These are phyloP conservation scores for Cyphellophora europaea DNA, from an alignment of 2,329 filamentous ascomycete species.

Conservation along the genomic window DNA sequence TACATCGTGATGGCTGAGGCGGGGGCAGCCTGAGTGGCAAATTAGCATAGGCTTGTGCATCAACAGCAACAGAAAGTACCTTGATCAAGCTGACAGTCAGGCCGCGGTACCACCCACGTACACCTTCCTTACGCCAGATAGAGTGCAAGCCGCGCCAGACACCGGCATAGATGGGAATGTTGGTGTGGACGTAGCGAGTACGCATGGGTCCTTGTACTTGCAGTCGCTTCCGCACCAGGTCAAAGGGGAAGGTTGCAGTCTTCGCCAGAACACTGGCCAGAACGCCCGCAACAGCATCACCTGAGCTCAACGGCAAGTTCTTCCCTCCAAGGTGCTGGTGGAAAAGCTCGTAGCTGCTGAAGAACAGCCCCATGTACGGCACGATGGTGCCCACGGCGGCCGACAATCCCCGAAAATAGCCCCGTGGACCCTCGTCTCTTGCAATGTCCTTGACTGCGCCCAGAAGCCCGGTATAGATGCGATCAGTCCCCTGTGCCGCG, in stretches of 20 bases:
- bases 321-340: conserved; percentile 49
- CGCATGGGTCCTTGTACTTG: conserved; percentile 92
- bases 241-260: conserved; percentile 83
- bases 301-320: conserved; percentile 60
- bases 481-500: conserved; percentile 78
- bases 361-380: conserved; percentile 96
- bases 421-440: conserved; percentile 61
- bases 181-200: conserved; percentile 66
- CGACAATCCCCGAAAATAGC: conserved; percentile 80
- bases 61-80: conserved; percentile 26
- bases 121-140: conserved; percentile 65
- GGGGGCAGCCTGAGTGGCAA: conserved; percentile 54
- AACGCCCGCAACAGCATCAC: conserved; percentile 75
- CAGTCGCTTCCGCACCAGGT: conserved; percentile 83
- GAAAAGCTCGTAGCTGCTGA: conserved; percentile 75
- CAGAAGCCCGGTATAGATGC: conserved; percentile 65
- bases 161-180: conserved; percentile 73
- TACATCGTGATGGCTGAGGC: conserved; percentile 87
- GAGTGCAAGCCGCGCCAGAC: conserved; percentile 56
- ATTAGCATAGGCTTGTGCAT: conserved; percentile 1
- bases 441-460: conserved; percentile 64
- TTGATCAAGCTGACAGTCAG: conserved; percentile 84
- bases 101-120: conserved; percentile 76
- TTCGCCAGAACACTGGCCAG: conserved; percentile 74
- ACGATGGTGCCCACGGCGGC: conserved; percentile 81